phyloP scores from a whole-genome alignment of 192 early-diverging fungal species.

The Rhizoclosmatium globosum region DNA sequence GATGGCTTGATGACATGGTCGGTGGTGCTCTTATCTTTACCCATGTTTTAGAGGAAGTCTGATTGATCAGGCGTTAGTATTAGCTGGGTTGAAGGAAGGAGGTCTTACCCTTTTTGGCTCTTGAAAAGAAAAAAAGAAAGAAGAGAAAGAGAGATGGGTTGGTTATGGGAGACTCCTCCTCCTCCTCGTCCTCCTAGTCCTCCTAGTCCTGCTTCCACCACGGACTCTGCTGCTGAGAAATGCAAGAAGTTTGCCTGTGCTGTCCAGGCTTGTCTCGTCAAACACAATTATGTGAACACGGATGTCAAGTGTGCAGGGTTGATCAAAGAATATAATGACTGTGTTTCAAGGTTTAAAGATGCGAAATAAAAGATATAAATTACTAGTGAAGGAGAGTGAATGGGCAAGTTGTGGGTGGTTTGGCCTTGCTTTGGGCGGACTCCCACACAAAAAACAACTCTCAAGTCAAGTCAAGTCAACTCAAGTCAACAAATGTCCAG shows the following conservation, averaged over 20 bases:
- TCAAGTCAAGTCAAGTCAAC: background rate
- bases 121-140: conserved; percentile 23
- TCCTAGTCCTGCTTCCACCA: background rate
- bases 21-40: conserved; percentile 22
- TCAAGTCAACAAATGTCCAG: background rate
- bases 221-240: background rate
- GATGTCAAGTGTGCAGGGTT: conserved; percentile 11
- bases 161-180: too few species aligned
- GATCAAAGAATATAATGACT: background rate
- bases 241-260: conserved; percentile 30
- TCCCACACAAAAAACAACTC: background rate
- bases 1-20: conserved; percentile 85
- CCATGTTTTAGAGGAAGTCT: conserved; percentile 1
- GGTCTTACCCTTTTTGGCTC: background rate
- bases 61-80: background rate
- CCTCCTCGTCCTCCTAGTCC: too few species aligned
- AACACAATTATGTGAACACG: conserved; percentile 20
- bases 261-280: conserved; percentile 20
- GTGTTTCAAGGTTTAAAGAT: background rate
- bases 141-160: too few species aligned
- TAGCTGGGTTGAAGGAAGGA: background rate
- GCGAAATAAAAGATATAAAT: background rate
- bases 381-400: background rate
- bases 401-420: background rate
- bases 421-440: background rate